Percentiles rank a stretch among this genome's conserved stretches.
These are phyloP conservation scores for Breviolum minutum DNA, from an alignment of 73 alveolate genomes.

Conservation along the genomic window DNA sequence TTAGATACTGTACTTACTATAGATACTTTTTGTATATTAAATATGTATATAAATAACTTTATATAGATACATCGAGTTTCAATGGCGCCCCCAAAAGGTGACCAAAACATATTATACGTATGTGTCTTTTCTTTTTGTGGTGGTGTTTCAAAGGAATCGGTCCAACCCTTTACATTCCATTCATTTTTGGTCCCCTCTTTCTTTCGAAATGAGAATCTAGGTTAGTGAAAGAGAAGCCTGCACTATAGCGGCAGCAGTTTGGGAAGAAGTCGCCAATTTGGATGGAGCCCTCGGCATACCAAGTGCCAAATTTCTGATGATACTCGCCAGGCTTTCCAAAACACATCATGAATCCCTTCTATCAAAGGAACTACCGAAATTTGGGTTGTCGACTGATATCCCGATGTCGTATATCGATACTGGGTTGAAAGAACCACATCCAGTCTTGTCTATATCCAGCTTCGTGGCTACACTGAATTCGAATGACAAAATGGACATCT, in stretches of 20 bases:
- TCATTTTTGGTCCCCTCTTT: neutral
- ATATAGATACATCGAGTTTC: no score
- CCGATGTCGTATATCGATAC: neutral
- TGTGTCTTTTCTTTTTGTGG: neutral
- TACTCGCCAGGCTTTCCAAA: neutral
- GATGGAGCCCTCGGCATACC: neutral
- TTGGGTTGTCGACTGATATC: neutral
- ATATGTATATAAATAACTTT: no score
- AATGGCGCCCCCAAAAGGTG: neutral
- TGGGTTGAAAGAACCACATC: neutral
- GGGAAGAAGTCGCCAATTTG: neutral
- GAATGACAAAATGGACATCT: neutral
- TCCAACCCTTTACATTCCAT: neutral
- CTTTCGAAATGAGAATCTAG: neutral
- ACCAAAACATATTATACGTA: neutral
- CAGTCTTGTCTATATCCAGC: neutral
- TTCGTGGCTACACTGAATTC: neutral
- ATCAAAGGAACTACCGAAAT: neutral
- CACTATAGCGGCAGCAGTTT: neutral
- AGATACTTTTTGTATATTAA: no score
- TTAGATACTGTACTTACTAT: no score
- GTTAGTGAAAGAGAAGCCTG: slow-evolving; percentile 16
- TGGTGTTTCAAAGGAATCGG: neutral
- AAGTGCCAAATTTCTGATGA: neutral
- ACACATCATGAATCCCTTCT: neutral